Conservation (phyloP, 495 filamentous ascomycete genomes). For the Podospora fimiseda region DNA sequence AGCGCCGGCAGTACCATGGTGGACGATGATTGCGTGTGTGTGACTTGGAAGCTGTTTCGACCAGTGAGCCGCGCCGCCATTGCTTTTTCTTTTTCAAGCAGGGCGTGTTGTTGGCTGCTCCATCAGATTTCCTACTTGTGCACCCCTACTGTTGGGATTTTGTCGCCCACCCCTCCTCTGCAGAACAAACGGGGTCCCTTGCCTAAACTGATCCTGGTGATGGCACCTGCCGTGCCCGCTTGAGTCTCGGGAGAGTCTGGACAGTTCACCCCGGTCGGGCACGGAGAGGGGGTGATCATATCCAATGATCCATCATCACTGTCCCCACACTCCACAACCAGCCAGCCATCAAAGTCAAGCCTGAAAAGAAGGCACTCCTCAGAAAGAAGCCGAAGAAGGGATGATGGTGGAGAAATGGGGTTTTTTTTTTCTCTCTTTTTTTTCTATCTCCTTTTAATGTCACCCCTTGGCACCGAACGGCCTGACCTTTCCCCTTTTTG, state of each 20-base stretch:
- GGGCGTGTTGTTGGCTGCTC: not conserved
- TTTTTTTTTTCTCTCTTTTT: not conserved
- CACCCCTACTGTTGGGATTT: not conserved
- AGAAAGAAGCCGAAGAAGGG: not conserved
- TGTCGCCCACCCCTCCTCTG: not conserved
- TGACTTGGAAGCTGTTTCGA: constrained; percentile 4
- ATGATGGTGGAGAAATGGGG: not conserved
- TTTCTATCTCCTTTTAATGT: not conserved
- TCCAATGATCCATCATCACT: not conserved
- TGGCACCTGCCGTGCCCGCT: not conserved
- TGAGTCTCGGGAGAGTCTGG: constrained; percentile 14
- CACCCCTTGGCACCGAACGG: not conserved
- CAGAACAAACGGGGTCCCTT: not conserved
- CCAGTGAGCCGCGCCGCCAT: constrained; percentile 4
- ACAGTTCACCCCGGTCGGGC: constrained; percentile 8
- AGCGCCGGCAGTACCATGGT: no score
- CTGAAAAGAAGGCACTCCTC: not conserved
- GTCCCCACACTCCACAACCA: constrained; percentile 4
- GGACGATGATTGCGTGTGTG: not conserved
- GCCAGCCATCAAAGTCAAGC: not conserved
- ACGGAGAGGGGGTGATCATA: constrained; percentile 1
- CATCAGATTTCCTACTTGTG: not conserved
- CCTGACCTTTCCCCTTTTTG: not conserved
- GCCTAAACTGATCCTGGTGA: constrained; percentile 1
- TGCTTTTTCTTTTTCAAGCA: not conserved